These are phyloP conservation scores for Curvularia eragrostidis DNA, from an alignment of 2,329 filamentous ascomycete species.

Conservation along the genomic window DNA sequence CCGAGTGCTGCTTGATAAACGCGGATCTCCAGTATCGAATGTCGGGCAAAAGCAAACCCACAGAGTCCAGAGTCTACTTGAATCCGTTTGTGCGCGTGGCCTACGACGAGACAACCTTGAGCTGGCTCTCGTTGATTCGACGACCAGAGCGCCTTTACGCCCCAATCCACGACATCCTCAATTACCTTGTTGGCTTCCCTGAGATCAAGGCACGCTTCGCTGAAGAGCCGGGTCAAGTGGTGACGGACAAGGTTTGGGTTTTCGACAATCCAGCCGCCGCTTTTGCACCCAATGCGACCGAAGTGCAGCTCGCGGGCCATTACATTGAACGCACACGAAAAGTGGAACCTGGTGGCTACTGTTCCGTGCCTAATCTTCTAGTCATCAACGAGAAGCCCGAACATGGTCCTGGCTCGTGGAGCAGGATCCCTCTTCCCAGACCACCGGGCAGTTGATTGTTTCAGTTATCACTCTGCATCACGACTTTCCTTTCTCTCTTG, in stretches of 20 bases:
- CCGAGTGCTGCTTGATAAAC: conserved; percentile 58
- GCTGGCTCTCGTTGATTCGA: conserved; percentile 65
- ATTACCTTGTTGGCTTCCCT: conserved; percentile 63
- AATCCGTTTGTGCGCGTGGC: conserved; percentile 78
- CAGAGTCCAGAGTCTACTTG: conserved; percentile 69
- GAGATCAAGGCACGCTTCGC: conserved; percentile 65
- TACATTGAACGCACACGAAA: conserved; percentile 51
- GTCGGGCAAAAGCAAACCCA: conserved; percentile 48
- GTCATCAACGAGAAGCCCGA: conserved; percentile 51
- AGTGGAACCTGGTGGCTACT: conserved; percentile 62
- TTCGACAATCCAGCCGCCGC: conserved; percentile 43
- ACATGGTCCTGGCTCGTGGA: conserved; percentile 44
- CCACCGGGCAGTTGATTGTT: conserved; percentile 23
- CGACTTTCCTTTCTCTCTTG: conserved; percentile 13
- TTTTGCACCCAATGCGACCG: conserved; percentile 34
- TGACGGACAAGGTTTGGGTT: conserved; percentile 62
- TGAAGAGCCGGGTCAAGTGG: conserved; percentile 64
- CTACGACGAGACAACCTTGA: conserved; percentile 65
- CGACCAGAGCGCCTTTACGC: conserved; percentile 71
- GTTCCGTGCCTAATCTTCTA: conserved; percentile 62
- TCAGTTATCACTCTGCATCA: conserved; percentile 1
- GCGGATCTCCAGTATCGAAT: conserved; percentile 52
- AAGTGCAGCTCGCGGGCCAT: conserved; percentile 36
- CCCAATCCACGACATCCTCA: conserved; percentile 65
- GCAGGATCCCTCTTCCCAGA: conserved; percentile 37